A percentile compares a stretch with the other conserved stretches of the same genome.
phyloP scores from a whole-genome alignment of 441 rosid genomes.

The Isatis lusitanica region DNA sequence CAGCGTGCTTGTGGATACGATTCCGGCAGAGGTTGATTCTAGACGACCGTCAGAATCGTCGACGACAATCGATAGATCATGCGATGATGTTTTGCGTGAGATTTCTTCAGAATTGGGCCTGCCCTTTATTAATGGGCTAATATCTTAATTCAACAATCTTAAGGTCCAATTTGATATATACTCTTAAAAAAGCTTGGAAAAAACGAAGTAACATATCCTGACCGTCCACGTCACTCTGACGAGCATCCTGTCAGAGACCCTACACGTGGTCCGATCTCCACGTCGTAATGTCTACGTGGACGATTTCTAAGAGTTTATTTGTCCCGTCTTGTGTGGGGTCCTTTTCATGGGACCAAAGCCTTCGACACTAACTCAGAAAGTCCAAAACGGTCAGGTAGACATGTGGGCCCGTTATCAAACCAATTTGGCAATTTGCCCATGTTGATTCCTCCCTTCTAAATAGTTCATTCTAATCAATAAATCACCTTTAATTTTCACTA shows the following conservation, averaged over 20 bases:
- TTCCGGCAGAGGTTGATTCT: constrained; percentile 9
- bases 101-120: background rate
- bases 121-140: background rate
- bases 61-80: background rate
- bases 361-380: constrained; percentile 31
- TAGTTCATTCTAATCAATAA: constrained; percentile 7
- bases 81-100: too few relatives aligned
- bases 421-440: constrained; percentile 39
- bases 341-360: constrained; percentile 6
- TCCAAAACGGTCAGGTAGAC: constrained; percentile 34
- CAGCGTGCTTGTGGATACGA: background rate
- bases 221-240: background rate
- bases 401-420: constrained; percentile 28
- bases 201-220: background rate
- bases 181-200: background rate
- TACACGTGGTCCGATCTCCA: constrained; percentile 22
- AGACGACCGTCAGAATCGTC: background rate
- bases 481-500: constrained; percentile 16
- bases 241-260: background rate
- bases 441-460: constrained; percentile 23
- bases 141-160: background rate
- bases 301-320: background rate
- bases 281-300: constrained; percentile 17
- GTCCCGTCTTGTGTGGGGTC: constrained; percentile 29
- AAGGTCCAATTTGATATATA: background rate